Conservation (phyloP, 129 eudicot genomes). For the Helianthus annuus region HanXRQr2.0-SUNRISE NC_035444.2:161339217-161339716, state of each 20-base stretch:
- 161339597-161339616: slow-evolving; percentile 51
- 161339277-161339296: slow-evolving; percentile 24
- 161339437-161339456: slow-evolving; percentile 45
- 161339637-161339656: slow-evolving; percentile 57
- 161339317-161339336: slow-evolving; percentile 54
- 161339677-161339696: slow-evolving; percentile 77
- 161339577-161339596: slow-evolving; percentile 78
- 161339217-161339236: neutral
- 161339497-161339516: slow-evolving; percentile 68
- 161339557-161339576: slow-evolving; percentile 85
- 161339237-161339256: neutral
- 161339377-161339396: slow-evolving; percentile 54
- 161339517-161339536: slow-evolving; percentile 75
- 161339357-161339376: slow-evolving; percentile 64
- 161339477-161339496: slow-evolving; percentile 61
- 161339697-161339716: slow-evolving; percentile 84
- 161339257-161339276: slow-evolving; percentile 27
- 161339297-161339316: slow-evolving; percentile 51
- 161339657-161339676: slow-evolving; percentile 52
- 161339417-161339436: slow-evolving; percentile 69
- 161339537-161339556: slow-evolving; percentile 67
- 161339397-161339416: slow-evolving; percentile 54
- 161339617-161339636: slow-evolving; percentile 61
- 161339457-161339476: slow-evolving; percentile 69
- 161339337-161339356: slow-evolving; percentile 60